These are phyloP conservation scores for Crithidia mellificae DNA, from an alignment of 208 protist genomes.

Conservation along the genomic window DNA sequence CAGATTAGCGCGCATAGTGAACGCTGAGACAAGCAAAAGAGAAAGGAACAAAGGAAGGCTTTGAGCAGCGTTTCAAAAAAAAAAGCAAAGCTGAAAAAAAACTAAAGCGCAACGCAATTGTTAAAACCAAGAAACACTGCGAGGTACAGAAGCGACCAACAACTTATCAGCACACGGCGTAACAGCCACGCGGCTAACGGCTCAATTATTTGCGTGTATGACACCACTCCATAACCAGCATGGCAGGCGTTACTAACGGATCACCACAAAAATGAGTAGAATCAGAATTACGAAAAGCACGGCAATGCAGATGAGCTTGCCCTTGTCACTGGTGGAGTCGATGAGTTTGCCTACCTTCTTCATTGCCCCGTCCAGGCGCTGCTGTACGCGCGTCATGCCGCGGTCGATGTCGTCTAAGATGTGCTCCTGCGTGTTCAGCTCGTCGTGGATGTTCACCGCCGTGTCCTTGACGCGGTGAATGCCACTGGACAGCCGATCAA, in stretches of 20 bases:
- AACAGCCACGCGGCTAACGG: too few species aligned
- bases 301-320: conserved; percentile 80
- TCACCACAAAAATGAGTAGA: conserved; percentile 62
- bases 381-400: conserved; percentile 73
- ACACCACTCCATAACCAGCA: too few species aligned
- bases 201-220: not conserved
- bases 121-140: too few species aligned
- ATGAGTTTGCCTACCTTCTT: conserved; percentile 73
- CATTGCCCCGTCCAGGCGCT: conserved; percentile 65
- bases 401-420: conserved; percentile 77
- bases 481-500: conserved; percentile 71
- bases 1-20: too few species aligned
- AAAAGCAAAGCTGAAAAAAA: too few species aligned
- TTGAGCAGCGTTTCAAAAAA: too few species aligned
- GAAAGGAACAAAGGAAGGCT: too few species aligned
- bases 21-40: too few species aligned
- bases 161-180: too few species aligned
- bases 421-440: conserved; percentile 79
- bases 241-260: conserved; percentile 41
- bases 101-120: too few species aligned
- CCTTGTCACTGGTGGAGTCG: conserved; percentile 75
- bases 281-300: conserved; percentile 76
- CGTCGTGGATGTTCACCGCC: conserved; percentile 70
- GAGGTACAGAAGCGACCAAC: too few species aligned
- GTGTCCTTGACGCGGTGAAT: conserved; percentile 75